Base-by-base conservation (phyloP, 108 stramenopile species). In the Parmales sp. region DNA sequence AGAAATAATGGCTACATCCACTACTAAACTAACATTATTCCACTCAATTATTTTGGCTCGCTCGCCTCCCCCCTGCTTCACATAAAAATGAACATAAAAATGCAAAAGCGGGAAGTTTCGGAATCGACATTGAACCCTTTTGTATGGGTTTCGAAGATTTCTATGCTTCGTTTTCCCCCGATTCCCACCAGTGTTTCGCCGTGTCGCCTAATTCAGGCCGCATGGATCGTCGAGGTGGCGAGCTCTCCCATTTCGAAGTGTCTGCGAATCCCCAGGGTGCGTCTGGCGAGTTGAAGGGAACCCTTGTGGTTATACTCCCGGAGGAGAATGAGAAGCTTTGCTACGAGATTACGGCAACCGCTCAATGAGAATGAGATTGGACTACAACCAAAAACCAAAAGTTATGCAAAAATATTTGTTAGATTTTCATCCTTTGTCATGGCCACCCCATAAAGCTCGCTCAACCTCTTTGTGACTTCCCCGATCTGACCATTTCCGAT, bases 121-220 rank as follows among this genome's bases (percentile, higher is more conserved):
- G 54, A 13, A 68, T 90, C 16, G 71, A 64, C 19, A 82, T 88
- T 39, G 69, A 72, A 41, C 86, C 90, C 9, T 74, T 85, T 26
- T 90, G 90, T 66, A 90, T 90, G 90, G 83, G 82, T 18, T 90
- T 87, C 71, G 90, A 90, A 73, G 90, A 90, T 75, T 90, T 74
- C 49, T 90, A 73, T 67, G 87, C 87, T 16, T 79, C 80, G 22
- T 90, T 88, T 68, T 63, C 83, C 0, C 0, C 72, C 2, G 86
- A 76, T 37, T 87, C 86, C 34, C 87, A 90, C 64, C 90, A 87
- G 34, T 87, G 83, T 16, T 75, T 90, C 37, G 79, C 84, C 8
- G 84, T 90, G 1, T 63, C 73, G 13, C 90, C 90, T 0, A 51
- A 73, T 8, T 75, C 78, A 8, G 90, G 90, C 28, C 68, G 90